These are phyloP conservation scores for Paramyrothecium roridum DNA, from an alignment of 2,329 filamentous ascomycete species.

Conservation along the genomic window DNA sequence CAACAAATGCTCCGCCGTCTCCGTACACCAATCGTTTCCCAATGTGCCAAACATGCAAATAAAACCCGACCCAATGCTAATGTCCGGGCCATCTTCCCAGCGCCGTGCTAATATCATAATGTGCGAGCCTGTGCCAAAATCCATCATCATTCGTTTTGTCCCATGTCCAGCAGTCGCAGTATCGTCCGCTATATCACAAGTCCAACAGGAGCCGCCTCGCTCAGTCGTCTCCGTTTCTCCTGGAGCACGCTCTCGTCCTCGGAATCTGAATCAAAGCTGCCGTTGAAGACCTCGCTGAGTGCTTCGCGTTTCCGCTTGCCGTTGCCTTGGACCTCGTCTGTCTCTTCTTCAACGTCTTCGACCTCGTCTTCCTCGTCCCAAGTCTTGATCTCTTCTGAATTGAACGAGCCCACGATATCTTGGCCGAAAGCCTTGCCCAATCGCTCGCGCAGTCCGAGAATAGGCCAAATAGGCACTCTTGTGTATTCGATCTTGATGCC, in stretches of 20 bases:
- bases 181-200: conserved; percentile 18
- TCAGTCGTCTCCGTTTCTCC: conserved; percentile 30
- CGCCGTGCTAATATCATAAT: not conserved
- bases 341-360: conserved; percentile 22
- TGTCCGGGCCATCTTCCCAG: not conserved
- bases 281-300: conserved; percentile 33
- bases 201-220: conserved; percentile 23
- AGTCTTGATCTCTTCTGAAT: conserved; percentile 39
- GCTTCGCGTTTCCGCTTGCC: conserved; percentile 31
- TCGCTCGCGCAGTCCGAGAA: conserved; percentile 52
- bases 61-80: not conserved
- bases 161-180: too few species aligned
- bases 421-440: conserved; percentile 50
- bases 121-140: not conserved
- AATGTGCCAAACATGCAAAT: not conserved
- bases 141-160: not conserved
- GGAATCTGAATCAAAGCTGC: conserved; percentile 36
- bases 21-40: not conserved
- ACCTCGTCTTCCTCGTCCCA: conserved; percentile 39
- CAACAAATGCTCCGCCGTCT: too few species aligned
- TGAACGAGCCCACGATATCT: conserved; percentile 43
- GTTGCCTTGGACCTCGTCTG: conserved; percentile 26
- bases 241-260: conserved; percentile 25
- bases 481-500: conserved; percentile 45
- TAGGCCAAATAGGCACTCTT: conserved; percentile 51